phyloP scores from a whole-genome alignment of 768 basidiomycete species.

The Tephrocybe rancida region DNA sequence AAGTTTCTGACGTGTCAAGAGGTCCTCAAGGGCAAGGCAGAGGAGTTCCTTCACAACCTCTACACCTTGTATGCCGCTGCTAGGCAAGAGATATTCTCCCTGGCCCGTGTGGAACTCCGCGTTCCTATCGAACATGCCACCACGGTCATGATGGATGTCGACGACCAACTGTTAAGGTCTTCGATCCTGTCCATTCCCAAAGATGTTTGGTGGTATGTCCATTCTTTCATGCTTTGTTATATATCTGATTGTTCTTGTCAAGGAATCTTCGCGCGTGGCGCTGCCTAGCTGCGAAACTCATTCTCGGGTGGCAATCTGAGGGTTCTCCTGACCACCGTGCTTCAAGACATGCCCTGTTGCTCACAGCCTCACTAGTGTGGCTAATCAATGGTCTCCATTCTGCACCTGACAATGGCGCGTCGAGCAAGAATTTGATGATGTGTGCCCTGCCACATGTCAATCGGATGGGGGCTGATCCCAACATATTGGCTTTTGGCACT shows the following conservation, averaged over 20 bases:
- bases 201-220: conserved; percentile 20
- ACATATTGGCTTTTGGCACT: conserved; percentile 16
- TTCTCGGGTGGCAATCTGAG: conserved; percentile 17
- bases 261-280: conserved; percentile 25
- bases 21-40: conserved; percentile 13
- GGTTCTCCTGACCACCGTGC: conserved; percentile 4
- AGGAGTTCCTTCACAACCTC: conserved; percentile 15
- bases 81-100: conserved; percentile 11
- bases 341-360: conserved; percentile 15
- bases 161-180: neutral
- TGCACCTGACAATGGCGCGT: conserved; percentile 21
- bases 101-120: conserved; percentile 30
- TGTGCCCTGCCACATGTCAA: conserved; percentile 21
- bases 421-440: conserved; percentile 21
- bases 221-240: neutral
- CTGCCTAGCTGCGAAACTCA: conserved; percentile 15
- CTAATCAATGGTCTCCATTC: conserved; percentile 28
- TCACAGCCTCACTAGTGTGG: conserved; percentile 24
- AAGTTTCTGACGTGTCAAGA: conserved; percentile 22
- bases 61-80: conserved; percentile 24
- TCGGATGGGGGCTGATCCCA: conserved; percentile 5
- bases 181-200: conserved; percentile 15
- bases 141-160: conserved; percentile 6
- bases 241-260: neutral
- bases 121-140: conserved; percentile 18